A percentile compares a stretch with the other conserved stretches of the same genome.
These are phyloP conservation scores for Toxoplasma gondii DNA, from an alignment of 169 alveolate genomes.

Conservation along the genomic window DNA sequence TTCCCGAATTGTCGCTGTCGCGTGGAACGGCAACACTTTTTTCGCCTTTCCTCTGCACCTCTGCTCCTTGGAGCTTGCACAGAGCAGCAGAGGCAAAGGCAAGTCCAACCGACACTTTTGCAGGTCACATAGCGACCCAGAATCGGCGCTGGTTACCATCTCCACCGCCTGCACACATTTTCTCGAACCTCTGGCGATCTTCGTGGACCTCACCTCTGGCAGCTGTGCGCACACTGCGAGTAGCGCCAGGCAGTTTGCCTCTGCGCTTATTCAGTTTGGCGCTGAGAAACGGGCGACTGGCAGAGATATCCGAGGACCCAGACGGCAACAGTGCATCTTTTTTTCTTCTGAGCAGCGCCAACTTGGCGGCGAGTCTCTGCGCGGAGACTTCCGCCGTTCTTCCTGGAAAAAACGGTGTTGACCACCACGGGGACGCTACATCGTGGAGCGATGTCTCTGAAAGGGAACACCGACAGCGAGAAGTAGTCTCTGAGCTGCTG, in stretches of 20 bases:
- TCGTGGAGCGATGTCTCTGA: neutral
- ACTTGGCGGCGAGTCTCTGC: neutral
- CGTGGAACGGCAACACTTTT: too few relatives aligned
- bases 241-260: neutral
- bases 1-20: too few relatives aligned
- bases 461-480: neutral
- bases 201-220: neutral
- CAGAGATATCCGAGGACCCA: neutral
- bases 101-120: too few relatives aligned
- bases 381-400: neutral
- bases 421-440: neutral
- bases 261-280: slow-evolving; percentile 4
- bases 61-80: too few relatives aligned
- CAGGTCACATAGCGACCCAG: too few relatives aligned
- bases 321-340: neutral
- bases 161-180: neutral
- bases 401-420: neutral
- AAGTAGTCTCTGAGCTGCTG: neutral
- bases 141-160: neutral
- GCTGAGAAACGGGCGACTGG: neutral
- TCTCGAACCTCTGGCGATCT: neutral
- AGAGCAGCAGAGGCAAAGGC: too few relatives aligned
- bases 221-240: slow-evolving; percentile 24
- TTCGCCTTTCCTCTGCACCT: too few relatives aligned
- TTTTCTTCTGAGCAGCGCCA: neutral